These are phyloP conservation scores for Globisporangium echinulatum DNA, from an alignment of 352 stramenopile genomes.

Conservation along the genomic window DNA sequence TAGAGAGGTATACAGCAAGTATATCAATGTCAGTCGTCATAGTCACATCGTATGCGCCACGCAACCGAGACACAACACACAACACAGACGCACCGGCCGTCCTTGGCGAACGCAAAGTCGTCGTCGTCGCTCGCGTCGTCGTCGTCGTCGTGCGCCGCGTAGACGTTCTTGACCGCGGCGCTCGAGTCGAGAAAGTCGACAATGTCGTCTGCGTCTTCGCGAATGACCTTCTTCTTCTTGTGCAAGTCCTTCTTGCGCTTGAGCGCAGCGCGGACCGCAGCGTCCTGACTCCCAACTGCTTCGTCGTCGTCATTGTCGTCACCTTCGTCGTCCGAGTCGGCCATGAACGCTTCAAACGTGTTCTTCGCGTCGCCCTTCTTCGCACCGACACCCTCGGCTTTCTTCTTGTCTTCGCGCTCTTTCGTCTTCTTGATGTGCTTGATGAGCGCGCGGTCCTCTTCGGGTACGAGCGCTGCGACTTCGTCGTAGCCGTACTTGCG, in stretches of 20 bases:
- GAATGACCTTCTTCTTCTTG: slow-evolving; percentile 72
- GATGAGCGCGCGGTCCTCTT: slow-evolving; percentile 88
- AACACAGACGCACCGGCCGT: slow-evolving; percentile 71
- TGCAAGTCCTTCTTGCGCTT: slow-evolving; percentile 75
- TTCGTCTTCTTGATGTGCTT: slow-evolving; percentile 96
- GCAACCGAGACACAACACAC: neutral
- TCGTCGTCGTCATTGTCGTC: slow-evolving; percentile 66
- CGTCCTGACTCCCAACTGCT: slow-evolving; percentile 56
- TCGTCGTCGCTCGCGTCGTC: slow-evolving; percentile 60
- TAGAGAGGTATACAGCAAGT: slow-evolving; percentile 10
- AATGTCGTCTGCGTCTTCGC: slow-evolving; percentile 84
- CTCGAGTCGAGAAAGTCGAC: slow-evolving; percentile 91
- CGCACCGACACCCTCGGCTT: slow-evolving; percentile 54
- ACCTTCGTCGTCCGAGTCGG: slow-evolving; percentile 76
- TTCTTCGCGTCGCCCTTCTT: slow-evolving; percentile 30
- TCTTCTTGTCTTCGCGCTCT: slow-evolving; percentile 87
- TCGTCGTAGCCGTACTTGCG: slow-evolving; percentile 92
- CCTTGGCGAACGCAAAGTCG: slow-evolving; percentile 89
- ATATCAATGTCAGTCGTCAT: neutral
- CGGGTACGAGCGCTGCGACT: slow-evolving; percentile 84
- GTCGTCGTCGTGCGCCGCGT: slow-evolving; percentile 39
- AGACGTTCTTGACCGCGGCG: slow-evolving; percentile 87
- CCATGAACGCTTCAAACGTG: slow-evolving; percentile 80
- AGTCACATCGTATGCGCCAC: neutral
- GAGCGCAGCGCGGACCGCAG: slow-evolving; percentile 71